Evolutionary conservation across 2,329 filamentous ascomycete genomes (phyloP).

Genomic region (Xylaria sp.): DNA sequence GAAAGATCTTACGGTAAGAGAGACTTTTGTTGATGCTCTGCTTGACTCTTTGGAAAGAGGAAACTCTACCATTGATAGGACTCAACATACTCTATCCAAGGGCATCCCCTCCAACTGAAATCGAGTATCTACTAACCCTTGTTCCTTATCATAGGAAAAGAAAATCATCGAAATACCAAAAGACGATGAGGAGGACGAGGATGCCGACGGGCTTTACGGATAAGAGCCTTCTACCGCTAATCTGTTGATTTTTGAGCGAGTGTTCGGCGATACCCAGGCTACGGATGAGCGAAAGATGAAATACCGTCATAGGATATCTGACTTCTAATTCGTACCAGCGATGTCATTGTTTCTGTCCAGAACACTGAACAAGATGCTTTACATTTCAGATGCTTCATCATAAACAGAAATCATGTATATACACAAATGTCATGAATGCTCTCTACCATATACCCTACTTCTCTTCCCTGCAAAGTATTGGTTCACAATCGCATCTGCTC

Average conservation of each 20-base stretch:
- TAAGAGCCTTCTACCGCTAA: conserved; percentile 34
- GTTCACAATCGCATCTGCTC: neutral
- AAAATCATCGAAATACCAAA: conserved; percentile 54
- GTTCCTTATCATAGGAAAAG: conserved; percentile 60
- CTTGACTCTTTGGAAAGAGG: neutral
- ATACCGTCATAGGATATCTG: neutral
- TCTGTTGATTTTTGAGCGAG: conserved; percentile 9
- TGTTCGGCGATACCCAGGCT: conserved; percentile 32
- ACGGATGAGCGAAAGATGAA: conserved; percentile 8
- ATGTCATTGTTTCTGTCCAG: neutral
- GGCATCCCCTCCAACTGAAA: neutral
- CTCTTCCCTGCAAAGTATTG: conserved; percentile 30
- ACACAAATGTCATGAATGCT: neutral
- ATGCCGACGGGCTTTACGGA: conserved; percentile 61
- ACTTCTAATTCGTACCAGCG: conserved; percentile 5
- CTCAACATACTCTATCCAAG: too few relatives aligned
- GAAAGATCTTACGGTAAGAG: conserved; percentile 61
- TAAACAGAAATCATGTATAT: neutral
- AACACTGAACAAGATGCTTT: neutral
- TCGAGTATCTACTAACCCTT: conserved; percentile 8
- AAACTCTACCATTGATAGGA: neutral
- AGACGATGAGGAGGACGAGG: conserved; percentile 62
- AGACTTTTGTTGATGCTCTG: neutral
- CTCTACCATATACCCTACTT: neutral
- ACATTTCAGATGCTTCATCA: neutral